A percentile compares a stretch with the other conserved stretches of the same genome.
These are phyloP conservation scores for Zymoseptoria passerinii DNA, from an alignment of 2,329 filamentous ascomycete genomes.

Conservation along the genomic window DNA sequence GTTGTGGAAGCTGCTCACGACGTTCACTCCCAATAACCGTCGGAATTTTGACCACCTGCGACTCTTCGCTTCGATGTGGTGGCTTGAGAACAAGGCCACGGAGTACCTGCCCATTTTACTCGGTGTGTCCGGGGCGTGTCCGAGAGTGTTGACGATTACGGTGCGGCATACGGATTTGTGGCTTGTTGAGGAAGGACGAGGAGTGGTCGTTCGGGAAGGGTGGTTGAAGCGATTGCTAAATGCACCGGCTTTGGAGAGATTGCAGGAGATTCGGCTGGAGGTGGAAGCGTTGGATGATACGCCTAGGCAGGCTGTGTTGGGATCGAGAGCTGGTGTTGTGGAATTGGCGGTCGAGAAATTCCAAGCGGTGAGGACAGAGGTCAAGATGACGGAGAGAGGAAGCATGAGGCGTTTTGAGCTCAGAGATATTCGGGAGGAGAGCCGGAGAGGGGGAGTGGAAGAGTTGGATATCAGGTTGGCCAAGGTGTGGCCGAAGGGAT, in stretches of 20 bases:
- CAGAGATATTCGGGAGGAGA: background rate
- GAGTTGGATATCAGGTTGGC: background rate
- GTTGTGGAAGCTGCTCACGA: background rate
- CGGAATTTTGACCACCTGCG: background rate
- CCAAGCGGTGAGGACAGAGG: background rate
- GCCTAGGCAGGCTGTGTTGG: background rate
- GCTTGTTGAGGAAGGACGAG: background rate
- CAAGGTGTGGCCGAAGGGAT: background rate
- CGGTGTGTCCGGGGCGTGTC: background rate
- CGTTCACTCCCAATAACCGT: background rate
- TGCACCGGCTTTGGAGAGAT: background rate
- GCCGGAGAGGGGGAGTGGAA: background rate
- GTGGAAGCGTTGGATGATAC: background rate
- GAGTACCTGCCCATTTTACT: background rate
- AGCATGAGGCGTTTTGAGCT: background rate
- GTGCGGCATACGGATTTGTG: background rate
- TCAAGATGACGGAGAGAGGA: background rate
- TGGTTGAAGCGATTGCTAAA: background rate
- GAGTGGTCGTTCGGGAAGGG: background rate
- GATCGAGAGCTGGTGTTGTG: background rate
- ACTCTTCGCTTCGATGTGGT: background rate
- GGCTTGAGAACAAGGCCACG: background rate
- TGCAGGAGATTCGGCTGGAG: background rate
- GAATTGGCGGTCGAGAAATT: background rate
- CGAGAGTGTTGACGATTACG: background rate